Evolutionary conservation across 805 yeast genomes (phyloP).

Genomic region (Ascoidea rubescens): DNA sequence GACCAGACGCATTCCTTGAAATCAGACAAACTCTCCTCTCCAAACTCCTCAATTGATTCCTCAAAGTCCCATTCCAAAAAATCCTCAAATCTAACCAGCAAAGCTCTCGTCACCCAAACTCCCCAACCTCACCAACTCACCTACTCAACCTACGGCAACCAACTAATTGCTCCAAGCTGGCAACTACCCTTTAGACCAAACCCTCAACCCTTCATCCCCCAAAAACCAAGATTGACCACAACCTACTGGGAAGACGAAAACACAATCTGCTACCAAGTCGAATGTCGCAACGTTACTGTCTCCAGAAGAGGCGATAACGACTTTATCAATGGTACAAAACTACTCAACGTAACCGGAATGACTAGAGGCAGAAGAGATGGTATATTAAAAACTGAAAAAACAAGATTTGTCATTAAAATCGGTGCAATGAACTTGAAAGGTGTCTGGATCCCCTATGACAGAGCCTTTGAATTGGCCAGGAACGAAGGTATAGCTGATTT

Average conservation of each 20-base stretch:
- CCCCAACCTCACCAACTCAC: background rate
- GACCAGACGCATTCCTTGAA: too few species aligned
- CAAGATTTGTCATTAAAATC: slow-evolving; percentile 69
- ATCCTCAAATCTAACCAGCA: too few species aligned
- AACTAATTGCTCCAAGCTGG: background rate
- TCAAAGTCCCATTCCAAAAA: too few species aligned
- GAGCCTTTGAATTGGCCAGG: slow-evolving; percentile 73
- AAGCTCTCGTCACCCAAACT: too few species aligned
- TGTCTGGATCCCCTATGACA: slow-evolving; percentile 80
- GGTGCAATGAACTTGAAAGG: slow-evolving; percentile 85
- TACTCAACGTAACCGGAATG: slow-evolving; percentile 75
- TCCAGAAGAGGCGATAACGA: slow-evolving; percentile 77
- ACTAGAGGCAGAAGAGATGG: slow-evolving; percentile 83
- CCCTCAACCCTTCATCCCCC: background rate
- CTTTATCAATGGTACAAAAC: slow-evolving; percentile 77
- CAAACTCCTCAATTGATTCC: too few species aligned
- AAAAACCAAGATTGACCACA: slow-evolving; percentile 53
- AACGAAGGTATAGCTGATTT: slow-evolving; percentile 59
- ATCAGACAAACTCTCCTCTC: too few species aligned
- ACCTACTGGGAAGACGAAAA: slow-evolving; percentile 90
- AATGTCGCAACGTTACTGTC: slow-evolving; percentile 67
- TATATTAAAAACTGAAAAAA: slow-evolving; percentile 60
- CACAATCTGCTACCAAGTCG: slow-evolving; percentile 75
- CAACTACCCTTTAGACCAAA: background rate
- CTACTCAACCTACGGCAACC: background rate